Percentiles rank a stretch among this genome's conserved stretches.
phyloP scores from a whole-genome alignment of 176 grass and related monocot species.

The Elaeis guineensis region DNA sequence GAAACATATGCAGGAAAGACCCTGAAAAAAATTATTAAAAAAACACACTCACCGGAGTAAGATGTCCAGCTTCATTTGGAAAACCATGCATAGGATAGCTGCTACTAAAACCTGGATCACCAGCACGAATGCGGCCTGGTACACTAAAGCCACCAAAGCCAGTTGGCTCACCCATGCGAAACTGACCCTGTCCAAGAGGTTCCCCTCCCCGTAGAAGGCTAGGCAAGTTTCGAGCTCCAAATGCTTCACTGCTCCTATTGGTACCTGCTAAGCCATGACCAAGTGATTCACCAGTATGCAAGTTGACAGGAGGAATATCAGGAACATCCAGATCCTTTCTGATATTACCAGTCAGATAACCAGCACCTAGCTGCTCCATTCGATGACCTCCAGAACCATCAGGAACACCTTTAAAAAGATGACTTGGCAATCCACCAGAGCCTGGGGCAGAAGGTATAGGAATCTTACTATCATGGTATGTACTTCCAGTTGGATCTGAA shows the following conservation, averaged over 20 bases:
- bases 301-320: conserved; percentile 26
- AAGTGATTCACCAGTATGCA: conserved; percentile 37
- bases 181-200: conserved; percentile 13
- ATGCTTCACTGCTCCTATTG: too few species aligned
- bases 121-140: conserved; percentile 32
- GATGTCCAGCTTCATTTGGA: conserved; percentile 38
- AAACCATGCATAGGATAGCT: conserved; percentile 42
- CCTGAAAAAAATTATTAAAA: not conserved
- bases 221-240: conserved; percentile 9
- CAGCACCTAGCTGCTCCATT: conserved; percentile 36
- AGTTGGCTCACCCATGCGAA: conserved; percentile 34
- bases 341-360: conserved; percentile 25
- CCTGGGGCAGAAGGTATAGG: not conserved
- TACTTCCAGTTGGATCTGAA: conserved; percentile 1
- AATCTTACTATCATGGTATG: not conserved
- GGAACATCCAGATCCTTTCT: conserved; percentile 34
- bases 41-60: conserved; percentile 35
- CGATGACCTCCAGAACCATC: conserved; percentile 22
- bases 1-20: too few species aligned
- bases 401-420: conserved; percentile 39
- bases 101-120: conserved; percentile 29
- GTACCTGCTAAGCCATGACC: not conserved
- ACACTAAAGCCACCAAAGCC: conserved; percentile 21
- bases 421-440: conserved; percentile 25
- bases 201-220: conserved; percentile 12